Evolutionary conservation across 768 basidiomycete species (phyloP).

Genomic region (Lyophyllum shimeji): DNA sequence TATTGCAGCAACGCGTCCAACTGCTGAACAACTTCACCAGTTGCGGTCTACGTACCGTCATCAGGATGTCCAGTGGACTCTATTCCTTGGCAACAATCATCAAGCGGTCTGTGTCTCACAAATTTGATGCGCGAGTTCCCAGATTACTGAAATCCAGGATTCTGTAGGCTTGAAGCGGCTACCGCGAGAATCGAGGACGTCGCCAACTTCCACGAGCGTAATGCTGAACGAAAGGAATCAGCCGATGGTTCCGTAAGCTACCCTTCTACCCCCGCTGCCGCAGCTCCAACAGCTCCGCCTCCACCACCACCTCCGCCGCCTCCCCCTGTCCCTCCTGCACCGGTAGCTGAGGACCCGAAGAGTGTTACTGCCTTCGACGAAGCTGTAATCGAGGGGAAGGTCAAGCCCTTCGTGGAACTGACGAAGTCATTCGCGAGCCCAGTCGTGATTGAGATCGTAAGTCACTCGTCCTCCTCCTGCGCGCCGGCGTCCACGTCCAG

Average conservation of each 20-base stretch:
- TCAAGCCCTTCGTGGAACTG: conserved; percentile 73
- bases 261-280: conserved; percentile 21
- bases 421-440: conserved; percentile 69
- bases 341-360: conserved; percentile 43
- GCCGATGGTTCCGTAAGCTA: conserved; percentile 14
- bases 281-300: conserved; percentile 29
- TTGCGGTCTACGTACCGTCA: not conserved
- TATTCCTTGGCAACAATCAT: conserved; percentile 81
- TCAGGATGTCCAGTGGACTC: conserved; percentile 49
- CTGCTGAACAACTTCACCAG: not conserved
- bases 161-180: conserved; percentile 81
- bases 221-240: conserved; percentile 10
- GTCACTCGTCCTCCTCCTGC: conserved; percentile 17
- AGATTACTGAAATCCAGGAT: conserved; percentile 6
- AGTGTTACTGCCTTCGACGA: conserved; percentile 75
- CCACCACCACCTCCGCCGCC: conserved; percentile 26
- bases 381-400: conserved; percentile 65
- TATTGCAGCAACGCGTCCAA: conserved; percentile 9
- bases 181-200: conserved; percentile 93
- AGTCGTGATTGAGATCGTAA: conserved; percentile 77
- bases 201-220: conserved; percentile 44
- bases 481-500: not conserved
- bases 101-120: conserved; percentile 56
- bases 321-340: conserved; percentile 31
- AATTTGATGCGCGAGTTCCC: not conserved